Percentiles rank a stretch among this genome's conserved stretches.
These are phyloP conservation scores for Rhizophagus prolifer DNA, from an alignment of 192 early-diverging fungal genomes.

Conservation along the genomic window DNA sequence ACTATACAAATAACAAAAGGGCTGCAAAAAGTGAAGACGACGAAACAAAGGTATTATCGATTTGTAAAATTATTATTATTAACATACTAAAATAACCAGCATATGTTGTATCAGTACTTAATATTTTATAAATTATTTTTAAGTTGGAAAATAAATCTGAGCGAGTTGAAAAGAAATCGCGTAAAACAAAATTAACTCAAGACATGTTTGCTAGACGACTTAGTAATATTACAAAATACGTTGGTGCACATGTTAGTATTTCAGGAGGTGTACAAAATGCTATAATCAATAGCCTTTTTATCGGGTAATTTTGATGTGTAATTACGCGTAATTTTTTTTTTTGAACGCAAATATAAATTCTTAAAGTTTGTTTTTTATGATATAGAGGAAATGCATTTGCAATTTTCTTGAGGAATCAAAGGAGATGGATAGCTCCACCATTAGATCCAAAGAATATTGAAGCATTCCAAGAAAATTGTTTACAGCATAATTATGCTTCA, in stretches of 20 bases:
- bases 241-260: constrained; percentile 48
- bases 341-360: neutral
- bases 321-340: neutral
- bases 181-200: neutral
- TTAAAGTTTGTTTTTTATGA: neutral
- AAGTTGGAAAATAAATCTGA: neutral
- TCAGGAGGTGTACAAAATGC: constrained; percentile 41
- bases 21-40: no score
- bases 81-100: neutral
- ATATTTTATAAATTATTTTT: neutral
- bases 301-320: constrained; percentile 30
- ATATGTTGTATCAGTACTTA: neutral
- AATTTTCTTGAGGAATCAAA: constrained; percentile 42
- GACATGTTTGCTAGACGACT: constrained; percentile 1
- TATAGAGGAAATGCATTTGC: constrained; percentile 40
- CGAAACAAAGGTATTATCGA: neutral
- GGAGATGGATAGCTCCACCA: constrained; percentile 38
- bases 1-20: neutral
- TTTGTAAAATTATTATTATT: neutral
- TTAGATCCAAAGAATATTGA: constrained; percentile 25
- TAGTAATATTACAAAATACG: constrained; percentile 14
- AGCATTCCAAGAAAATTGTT: constrained; percentile 33
- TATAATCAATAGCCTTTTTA: constrained; percentile 36
- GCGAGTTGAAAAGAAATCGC: no score
- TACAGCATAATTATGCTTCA: constrained; percentile 28